phyloP scores from a whole-genome alignment of 805 yeast species.

The Candida succiphila region DNA sequence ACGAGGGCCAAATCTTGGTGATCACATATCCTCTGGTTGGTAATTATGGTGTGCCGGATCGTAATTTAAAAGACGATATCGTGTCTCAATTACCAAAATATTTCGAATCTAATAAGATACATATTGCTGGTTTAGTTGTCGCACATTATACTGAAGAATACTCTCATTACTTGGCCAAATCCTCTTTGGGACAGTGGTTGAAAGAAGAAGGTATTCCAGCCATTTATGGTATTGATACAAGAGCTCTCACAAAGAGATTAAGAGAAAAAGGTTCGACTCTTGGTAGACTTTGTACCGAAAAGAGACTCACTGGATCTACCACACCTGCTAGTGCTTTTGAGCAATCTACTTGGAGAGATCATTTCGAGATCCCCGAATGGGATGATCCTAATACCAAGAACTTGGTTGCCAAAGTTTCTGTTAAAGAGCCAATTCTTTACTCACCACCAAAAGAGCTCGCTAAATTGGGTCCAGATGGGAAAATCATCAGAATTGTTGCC shows the following conservation, averaged over 20 bases:
- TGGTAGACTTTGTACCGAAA: constrained; percentile 74
- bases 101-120: constrained; percentile 88
- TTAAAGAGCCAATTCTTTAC: constrained; percentile 65
- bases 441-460: constrained; percentile 50
- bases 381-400: constrained; percentile 86
- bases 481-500: constrained; percentile 73
- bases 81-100: constrained; percentile 75
- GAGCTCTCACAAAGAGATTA: constrained; percentile 86
- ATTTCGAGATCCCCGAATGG: constrained; percentile 78
- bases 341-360: constrained; percentile 42
- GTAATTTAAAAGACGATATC: constrained; percentile 62
- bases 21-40: constrained; percentile 97
- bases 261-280: constrained; percentile 89
- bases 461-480: constrained; percentile 59
- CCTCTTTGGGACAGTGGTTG: constrained; percentile 91
- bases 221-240: constrained; percentile 94
- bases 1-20: constrained; percentile 92
- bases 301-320: constrained; percentile 24
- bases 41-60: constrained; percentile 97
- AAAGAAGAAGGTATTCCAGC: constrained; percentile 91
- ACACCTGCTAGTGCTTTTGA: too few species aligned
- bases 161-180: constrained; percentile 87
- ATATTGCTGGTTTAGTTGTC: constrained; percentile 92
- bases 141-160: constrained; percentile 95
- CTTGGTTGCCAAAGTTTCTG: constrained; percentile 86